Conservation (phyloP, 129 eudicot genomes). For the Centrapalus pauciflorus region DNA sequence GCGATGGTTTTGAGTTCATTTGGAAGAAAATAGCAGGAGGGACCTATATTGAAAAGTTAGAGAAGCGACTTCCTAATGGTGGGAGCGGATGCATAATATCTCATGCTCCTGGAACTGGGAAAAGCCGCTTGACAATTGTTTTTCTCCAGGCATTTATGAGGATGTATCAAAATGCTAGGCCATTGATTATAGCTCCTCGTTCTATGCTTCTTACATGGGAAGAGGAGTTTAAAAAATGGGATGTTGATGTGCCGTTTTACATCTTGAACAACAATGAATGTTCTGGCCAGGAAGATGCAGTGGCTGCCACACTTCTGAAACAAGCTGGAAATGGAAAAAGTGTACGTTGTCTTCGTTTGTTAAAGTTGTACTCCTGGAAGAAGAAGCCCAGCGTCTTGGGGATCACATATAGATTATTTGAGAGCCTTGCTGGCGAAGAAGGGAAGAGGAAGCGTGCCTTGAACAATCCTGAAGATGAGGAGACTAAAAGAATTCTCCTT, state of each 20-base stretch:
- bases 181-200: conserved; percentile 53
- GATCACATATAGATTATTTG: conserved; percentile 53
- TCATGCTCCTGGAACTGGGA: conserved; percentile 91
- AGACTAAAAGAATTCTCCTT: conserved; percentile 36
- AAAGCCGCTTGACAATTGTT: conserved; percentile 50
- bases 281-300: conserved; percentile 27
- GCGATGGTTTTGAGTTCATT: conserved; percentile 73
- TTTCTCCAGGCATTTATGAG: conserved; percentile 51
- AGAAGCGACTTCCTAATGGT: conserved; percentile 11
- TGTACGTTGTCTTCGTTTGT: conserved; percentile 10
- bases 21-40: conserved; percentile 64
- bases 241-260: conserved; percentile 35
- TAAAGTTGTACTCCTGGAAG: conserved; percentile 51
- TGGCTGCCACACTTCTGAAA: conserved; percentile 18
- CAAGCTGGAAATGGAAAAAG: conserved; percentile 29
- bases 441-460: conserved; percentile 6
- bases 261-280: conserved; percentile 23
- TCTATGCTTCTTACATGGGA: conserved; percentile 59
- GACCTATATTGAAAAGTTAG: conserved; percentile 37
- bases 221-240: conserved; percentile 49
- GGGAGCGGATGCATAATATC: conserved; percentile 84
- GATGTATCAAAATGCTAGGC: conserved; percentile 44
- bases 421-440: conserved; percentile 44
- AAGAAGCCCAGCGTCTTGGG: conserved; percentile 56
- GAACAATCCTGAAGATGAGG: conserved; percentile 9